A percentile compares a stretch with the other conserved stretches of the same genome.
These are phyloP conservation scores for Triangularia setosa DNA, from an alignment of 2,329 filamentous ascomycete genomes.

Conservation along the genomic window DNA sequence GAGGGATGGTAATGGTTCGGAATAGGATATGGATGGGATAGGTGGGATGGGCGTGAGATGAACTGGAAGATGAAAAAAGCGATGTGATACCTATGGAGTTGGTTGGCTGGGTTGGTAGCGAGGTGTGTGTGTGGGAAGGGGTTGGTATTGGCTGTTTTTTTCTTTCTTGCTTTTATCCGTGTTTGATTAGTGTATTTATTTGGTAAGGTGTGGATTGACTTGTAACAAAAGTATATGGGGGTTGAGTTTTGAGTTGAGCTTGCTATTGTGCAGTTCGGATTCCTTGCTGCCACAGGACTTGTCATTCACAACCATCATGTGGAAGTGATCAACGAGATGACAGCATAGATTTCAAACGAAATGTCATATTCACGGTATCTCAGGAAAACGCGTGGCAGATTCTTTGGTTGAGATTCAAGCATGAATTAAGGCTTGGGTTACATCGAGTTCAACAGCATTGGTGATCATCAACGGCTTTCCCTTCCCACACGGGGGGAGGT, in stretches of 20 bases:
- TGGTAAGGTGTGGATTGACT: background rate
- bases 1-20: background rate
- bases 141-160: background rate
- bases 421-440: background rate
- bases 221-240: background rate
- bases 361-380: background rate
- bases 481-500: background rate
- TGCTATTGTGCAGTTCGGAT: background rate
- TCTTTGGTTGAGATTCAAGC: background rate
- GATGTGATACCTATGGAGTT: background rate
- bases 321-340: background rate
- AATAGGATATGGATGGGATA: background rate
- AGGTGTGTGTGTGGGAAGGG: no score
- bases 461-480: background rate
- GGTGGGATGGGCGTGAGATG: background rate
- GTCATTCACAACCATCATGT: background rate
- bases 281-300: no score
- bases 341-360: background rate
- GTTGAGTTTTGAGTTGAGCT: background rate
- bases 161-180: background rate
- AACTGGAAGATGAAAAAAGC: background rate
- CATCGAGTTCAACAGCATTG: background rate
- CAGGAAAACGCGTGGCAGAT: background rate
- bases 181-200: conserved; percentile 1
- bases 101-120: background rate